Evolutionary conservation across 495 filamentous ascomycete genomes (phyloP).

Genomic region (Acidomyces sp.): DNA sequence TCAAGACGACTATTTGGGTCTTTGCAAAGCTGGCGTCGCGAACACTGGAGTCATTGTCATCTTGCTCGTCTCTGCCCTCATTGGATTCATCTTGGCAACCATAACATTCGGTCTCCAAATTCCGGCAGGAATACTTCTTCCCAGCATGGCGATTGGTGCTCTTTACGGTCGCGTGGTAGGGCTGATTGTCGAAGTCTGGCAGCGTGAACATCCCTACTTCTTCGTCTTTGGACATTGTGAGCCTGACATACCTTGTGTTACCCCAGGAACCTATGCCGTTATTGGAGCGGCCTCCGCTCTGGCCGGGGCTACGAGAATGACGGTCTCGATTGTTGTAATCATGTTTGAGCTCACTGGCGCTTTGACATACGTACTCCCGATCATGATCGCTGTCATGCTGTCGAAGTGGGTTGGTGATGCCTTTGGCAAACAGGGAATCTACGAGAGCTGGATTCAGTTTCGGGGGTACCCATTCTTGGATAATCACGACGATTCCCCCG

Average conservation of each 20-base stretch:
- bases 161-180: constrained; percentile 85
- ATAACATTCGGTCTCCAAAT: constrained; percentile 95
- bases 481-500: constrained; percentile 67
- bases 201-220: constrained; percentile 59
- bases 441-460: constrained; percentile 94
- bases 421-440: constrained; percentile 86
- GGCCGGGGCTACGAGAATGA: constrained; percentile 96
- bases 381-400: constrained; percentile 99
- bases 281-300: constrained; percentile 93
- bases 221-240: constrained; percentile 71
- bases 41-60: constrained; percentile 64
- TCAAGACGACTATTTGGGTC: constrained; percentile 68
- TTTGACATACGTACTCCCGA: constrained; percentile 89
- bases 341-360: constrained; percentile 98
- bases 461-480: constrained; percentile 95
- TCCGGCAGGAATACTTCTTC: constrained; percentile 89
- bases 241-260: constrained; percentile 81
- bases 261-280: constrained; percentile 89
- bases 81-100: constrained; percentile 75
- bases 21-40: constrained; percentile 65
- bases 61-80: constrained; percentile 61
- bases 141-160: constrained; percentile 93
- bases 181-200: constrained; percentile 80
- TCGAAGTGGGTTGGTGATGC: constrained; percentile 98
- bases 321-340: constrained; percentile 91